These are phyloP conservation scores for Xylaria sp. DNA, from an alignment of 2,329 filamentous ascomycete genomes.

Conservation along the genomic window DNA sequence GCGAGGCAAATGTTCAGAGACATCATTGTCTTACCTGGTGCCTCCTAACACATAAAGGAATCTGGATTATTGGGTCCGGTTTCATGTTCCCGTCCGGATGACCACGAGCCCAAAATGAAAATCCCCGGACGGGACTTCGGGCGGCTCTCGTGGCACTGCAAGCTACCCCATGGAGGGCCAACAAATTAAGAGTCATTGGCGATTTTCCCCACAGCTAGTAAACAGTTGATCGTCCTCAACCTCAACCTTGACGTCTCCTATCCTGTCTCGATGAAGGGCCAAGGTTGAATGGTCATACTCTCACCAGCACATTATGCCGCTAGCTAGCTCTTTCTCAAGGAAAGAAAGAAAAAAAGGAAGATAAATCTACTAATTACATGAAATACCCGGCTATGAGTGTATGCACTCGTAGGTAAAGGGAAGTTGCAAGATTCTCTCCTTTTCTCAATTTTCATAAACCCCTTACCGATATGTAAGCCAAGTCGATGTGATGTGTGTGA, in stretches of 20 bases:
- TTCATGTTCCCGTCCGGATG: neutral
- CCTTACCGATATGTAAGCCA: neutral
- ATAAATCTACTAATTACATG: too few relatives aligned
- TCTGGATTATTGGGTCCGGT: slow-evolving; percentile 3
- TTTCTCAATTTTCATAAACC: neutral
- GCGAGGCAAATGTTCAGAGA: neutral
- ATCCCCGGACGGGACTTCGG: slow-evolving; percentile 16
- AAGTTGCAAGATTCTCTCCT: neutral
- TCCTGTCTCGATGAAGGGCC: slow-evolving; percentile 1
- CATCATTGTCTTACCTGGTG: neutral
- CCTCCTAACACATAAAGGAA: slow-evolving; percentile 10
- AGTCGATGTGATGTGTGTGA: neutral
- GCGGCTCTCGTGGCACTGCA: slow-evolving; percentile 21
- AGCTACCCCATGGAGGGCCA: slow-evolving; percentile 23
- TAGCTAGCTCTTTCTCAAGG: neutral
- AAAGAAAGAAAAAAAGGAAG: too few relatives aligned
- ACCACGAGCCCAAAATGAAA: slow-evolving; percentile 20
- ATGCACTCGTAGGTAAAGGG: too few relatives aligned
- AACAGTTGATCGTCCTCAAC: slow-evolving; percentile 8
- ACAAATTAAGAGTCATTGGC: slow-evolving; percentile 33
- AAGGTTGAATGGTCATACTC: neutral
- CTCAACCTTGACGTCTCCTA: neutral
- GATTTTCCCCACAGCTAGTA: slow-evolving; percentile 23
- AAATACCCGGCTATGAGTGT: too few relatives aligned
- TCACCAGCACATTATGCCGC: neutral